A percentile compares a stretch with the other conserved stretches of the same genome.
phyloP scores from a whole-genome alignment of 2,329 filamentous ascomycete species.

The Acrodontium crateriforme region DNA sequence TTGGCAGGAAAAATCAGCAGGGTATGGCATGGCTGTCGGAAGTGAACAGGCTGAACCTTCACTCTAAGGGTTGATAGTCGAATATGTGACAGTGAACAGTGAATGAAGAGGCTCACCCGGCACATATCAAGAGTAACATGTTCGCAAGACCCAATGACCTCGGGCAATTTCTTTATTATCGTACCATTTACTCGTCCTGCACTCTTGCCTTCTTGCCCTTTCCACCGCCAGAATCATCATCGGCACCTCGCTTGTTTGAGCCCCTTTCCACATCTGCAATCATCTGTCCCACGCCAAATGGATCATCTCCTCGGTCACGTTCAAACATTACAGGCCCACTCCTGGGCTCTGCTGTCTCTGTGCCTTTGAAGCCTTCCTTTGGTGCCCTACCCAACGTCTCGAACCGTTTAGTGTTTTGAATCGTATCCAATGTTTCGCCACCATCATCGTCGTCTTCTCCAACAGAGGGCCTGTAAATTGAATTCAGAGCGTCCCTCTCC shows the following conservation, averaged over 20 bases:
- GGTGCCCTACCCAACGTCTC: conserved; percentile 68
- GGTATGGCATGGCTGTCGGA: not conserved
- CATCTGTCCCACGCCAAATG: conserved; percentile 91
- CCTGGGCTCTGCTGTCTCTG: conserved; percentile 66
- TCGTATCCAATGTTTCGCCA: conserved; percentile 71
- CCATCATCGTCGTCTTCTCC: conserved; percentile 62
- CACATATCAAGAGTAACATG: conserved; percentile 1
- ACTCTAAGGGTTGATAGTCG: not conserved
- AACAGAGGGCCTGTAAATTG: conserved; percentile 75
- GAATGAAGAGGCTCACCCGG: not conserved
- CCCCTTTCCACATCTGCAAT: conserved; percentile 61
- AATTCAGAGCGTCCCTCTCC: conserved; percentile 85
- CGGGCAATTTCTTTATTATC: not conserved
- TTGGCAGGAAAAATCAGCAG: too few species aligned
- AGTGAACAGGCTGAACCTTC: not conserved
- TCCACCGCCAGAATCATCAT: conserved; percentile 50
- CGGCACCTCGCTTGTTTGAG: conserved; percentile 59
- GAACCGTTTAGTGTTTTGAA: conserved; percentile 74
- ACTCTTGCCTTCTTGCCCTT: conserved; percentile 60
- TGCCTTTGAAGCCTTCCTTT: conserved; percentile 76
- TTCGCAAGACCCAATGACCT: not conserved
- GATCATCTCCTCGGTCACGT: conserved; percentile 62
- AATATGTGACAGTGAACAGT: not conserved
- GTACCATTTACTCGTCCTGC: conserved; percentile 46
- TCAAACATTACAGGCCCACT: conserved; percentile 95